These are phyloP conservation scores for Aspergillus texensis DNA, from an alignment of 2,329 filamentous ascomycete species.

Conservation along the genomic window DNA sequence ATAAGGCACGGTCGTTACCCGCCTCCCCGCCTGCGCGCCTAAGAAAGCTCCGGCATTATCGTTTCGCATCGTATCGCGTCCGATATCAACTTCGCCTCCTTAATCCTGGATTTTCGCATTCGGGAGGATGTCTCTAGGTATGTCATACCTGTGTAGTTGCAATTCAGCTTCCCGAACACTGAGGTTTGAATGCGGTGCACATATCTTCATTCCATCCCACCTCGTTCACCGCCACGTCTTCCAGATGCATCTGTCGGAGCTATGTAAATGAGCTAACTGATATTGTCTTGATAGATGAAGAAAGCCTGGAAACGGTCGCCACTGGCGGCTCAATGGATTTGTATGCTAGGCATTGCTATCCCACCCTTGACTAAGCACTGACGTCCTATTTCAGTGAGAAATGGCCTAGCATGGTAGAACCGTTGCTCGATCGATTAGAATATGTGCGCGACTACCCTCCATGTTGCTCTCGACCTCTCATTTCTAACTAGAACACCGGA, in stretches of 20 bases:
- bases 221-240: not conserved
- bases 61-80: conserved; percentile 4
- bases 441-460: conserved; percentile 47
- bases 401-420: conserved; percentile 69
- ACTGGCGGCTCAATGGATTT: conserved; percentile 61
- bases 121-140: conserved; percentile 33
- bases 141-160: not conserved
- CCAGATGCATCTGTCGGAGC: not conserved
- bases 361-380: conserved; percentile 25
- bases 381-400: conserved; percentile 56
- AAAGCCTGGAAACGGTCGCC: conserved; percentile 58
- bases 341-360: conserved; percentile 42
- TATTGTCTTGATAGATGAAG: conserved; percentile 47
- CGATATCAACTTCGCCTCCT: not conserved
- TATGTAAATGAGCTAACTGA: conserved; percentile 1
- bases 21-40: not conserved
- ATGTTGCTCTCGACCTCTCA: not conserved
- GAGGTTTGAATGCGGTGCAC: not conserved
- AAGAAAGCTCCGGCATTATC: not conserved
- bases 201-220: not conserved
- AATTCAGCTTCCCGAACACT: not conserved
- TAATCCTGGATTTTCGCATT: not conserved
- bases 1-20: conserved; percentile 11
- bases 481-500: conserved; percentile 4
- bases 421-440: conserved; percentile 69